phyloP scores from a whole-genome alignment of 306 rosid species.

The Benincasa hispida region DNA sequence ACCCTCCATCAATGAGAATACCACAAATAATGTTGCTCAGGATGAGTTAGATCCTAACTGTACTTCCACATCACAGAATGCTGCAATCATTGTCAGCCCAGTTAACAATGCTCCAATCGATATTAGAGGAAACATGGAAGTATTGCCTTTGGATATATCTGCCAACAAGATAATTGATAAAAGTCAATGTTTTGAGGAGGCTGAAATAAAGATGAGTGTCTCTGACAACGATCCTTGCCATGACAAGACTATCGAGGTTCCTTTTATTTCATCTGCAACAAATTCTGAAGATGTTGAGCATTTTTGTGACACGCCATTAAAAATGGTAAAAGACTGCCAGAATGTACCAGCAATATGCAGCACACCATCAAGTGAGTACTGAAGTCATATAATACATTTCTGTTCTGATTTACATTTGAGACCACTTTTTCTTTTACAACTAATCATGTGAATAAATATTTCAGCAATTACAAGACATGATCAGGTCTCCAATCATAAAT shows the following conservation, averaged over 20 bases:
- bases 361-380: slow-evolving; percentile 13
- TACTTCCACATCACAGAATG: background rate
- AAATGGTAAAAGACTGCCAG: slow-evolving; percentile 14
- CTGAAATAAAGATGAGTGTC: background rate
- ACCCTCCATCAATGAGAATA: slow-evolving; percentile 1
- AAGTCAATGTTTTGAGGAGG: slow-evolving; percentile 12
- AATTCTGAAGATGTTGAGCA: slow-evolving; percentile 4
- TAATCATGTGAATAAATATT: slow-evolving; percentile 2
- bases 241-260: slow-evolving; percentile 9
- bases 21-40: background rate
- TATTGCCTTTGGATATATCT: slow-evolving; percentile 13
- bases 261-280: background rate
- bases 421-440: background rate
- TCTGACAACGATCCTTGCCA: slow-evolving; percentile 1
- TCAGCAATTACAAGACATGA: slow-evolving; percentile 19
- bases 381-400: background rate
- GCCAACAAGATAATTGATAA: slow-evolving; percentile 12
- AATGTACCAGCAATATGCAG: slow-evolving; percentile 23
- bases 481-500: slow-evolving; percentile 8
- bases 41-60: slow-evolving; percentile 9
- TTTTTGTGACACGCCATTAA: slow-evolving; percentile 2
- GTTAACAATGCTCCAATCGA: slow-evolving; percentile 4
- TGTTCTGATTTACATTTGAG: background rate
- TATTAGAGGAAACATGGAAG: slow-evolving; percentile 2
- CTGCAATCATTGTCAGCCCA: slow-evolving; percentile 12